A percentile compares a stretch with the other conserved stretches of the same genome.
Conservation (phyloP, 306 rosid genomes). For the Comarum palustre region DNA sequence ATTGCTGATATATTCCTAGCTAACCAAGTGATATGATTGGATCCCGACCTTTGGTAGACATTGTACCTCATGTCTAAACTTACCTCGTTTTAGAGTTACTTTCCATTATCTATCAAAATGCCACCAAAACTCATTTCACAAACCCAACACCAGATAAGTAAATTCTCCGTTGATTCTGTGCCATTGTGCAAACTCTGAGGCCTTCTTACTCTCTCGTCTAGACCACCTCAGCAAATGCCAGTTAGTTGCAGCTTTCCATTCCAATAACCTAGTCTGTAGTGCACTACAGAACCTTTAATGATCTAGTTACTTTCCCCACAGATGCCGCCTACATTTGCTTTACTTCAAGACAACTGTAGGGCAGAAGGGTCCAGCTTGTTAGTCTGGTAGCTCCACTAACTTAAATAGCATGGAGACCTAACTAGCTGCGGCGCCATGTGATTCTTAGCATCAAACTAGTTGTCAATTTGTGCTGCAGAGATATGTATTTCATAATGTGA, state of each 20-base stretch:
- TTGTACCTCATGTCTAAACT: background rate
- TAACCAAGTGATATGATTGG: background rate
- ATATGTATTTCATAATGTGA: background rate
- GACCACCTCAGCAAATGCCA: background rate
- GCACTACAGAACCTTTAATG: background rate
- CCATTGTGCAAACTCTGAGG: background rate
- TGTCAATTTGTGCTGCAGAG: background rate
- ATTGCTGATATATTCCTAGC: background rate
- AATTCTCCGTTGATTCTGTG: background rate
- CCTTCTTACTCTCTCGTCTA: background rate
- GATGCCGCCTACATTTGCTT: background rate
- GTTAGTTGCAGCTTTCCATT: background rate
- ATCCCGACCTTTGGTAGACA: background rate
- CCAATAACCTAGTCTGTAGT: constrained; percentile 1
- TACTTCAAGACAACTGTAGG: constrained; percentile 6
- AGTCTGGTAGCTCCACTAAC: constrained; percentile 18
- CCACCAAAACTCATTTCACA: no score
- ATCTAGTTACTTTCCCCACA: background rate
- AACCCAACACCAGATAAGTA: background rate
- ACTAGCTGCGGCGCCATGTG: background rate
- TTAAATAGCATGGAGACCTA: constrained; percentile 1
- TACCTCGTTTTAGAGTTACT: background rate
- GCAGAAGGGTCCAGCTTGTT: constrained; percentile 26
- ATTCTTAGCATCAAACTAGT: background rate
- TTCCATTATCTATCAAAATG: background rate